Evolutionary conservation across 2,329 filamentous ascomycete genomes (phyloP), one percentile per base, ranked within the genome.

Genomic region (Aphanoascus verrucosus): DNA sequence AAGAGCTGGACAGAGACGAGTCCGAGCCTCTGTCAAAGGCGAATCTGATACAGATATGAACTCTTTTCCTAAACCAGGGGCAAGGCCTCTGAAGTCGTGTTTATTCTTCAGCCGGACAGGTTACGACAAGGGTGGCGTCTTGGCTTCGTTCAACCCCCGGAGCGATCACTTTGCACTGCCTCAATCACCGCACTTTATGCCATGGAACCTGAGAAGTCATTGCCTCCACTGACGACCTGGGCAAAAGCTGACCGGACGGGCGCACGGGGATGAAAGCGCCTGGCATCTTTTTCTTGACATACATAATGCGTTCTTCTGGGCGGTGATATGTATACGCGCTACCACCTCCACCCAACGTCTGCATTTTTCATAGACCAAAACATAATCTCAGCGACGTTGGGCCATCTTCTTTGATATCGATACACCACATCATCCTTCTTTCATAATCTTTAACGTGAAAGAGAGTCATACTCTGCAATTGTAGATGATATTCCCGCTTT

Each of bases 141-240:
- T 50, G 38, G 23, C 23, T 5, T 8, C 12, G 19, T 17, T 45
- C 6, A 17, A 42, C 38, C 48, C 48, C 48, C 37, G 48, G n/a
- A 50, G 48, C 35, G 35, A 41, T 37, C 37, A n/a, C 19, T 41
- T 14, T 50, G 48, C 48, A 50, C 48, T 50, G 48, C 48, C 48
- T 50, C 48, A 50, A 23, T 45, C 37, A 41, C 37, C 32, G 3
- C 34, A 42, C n/a, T n/a, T 19, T 20, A 19, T 50, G 48, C 48
- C 48, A 50, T 50, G 48, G 48, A 42, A 50, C 48, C 38, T 50
- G 48, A 50, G 23, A 42, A 50, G 15, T 34, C 37, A 41, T 49
- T 49, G 47, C 47, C 47, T 43, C 48, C 48, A 43, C 48, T 38
- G 34, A 17, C 37, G 20, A 20, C 42, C 48, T 50, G 38, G 37